Conservation (phyloP, 306 rosid genomes). For the Pachyrhizus erosus region DNA sequence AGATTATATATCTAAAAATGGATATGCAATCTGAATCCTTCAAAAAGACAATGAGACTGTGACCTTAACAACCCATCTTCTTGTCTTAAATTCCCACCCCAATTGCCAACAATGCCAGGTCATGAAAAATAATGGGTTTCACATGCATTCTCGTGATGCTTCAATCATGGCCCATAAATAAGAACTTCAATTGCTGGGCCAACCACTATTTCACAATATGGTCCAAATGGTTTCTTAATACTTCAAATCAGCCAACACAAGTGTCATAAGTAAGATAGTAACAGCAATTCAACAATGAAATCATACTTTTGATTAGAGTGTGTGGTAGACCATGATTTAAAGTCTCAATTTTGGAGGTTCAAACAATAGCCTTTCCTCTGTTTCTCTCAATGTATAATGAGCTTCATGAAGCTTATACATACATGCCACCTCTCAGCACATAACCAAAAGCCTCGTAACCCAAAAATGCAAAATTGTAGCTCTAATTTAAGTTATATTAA, state of each 20-base stretch:
- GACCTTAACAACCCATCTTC: background rate
- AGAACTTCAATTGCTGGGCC: background rate
- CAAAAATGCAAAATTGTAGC: no score
- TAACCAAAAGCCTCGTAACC: no score
- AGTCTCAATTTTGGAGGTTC: background rate
- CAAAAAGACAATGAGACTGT: no score
- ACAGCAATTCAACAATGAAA: no score
- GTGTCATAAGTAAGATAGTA: background rate
- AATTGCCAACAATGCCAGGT: background rate
- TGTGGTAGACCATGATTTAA: no score
- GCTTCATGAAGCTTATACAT: background rate
- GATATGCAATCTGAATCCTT: no score
- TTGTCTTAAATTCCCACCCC: background rate
- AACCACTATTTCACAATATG: background rate
- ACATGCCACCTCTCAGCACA: no score
- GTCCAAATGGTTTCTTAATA: background rate
- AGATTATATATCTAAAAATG: background rate
- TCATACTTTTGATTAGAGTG: no score
- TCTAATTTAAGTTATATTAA: no score
- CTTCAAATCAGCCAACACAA: background rate
- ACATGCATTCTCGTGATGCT: background rate
- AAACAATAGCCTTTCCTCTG: background rate
- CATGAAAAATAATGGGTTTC: background rate
- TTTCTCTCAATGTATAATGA: background rate
- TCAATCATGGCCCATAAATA: background rate